phyloP scores from a whole-genome alignment of 2,329 filamentous ascomycete genomes.

The Xylaria multiplex region DNA sequence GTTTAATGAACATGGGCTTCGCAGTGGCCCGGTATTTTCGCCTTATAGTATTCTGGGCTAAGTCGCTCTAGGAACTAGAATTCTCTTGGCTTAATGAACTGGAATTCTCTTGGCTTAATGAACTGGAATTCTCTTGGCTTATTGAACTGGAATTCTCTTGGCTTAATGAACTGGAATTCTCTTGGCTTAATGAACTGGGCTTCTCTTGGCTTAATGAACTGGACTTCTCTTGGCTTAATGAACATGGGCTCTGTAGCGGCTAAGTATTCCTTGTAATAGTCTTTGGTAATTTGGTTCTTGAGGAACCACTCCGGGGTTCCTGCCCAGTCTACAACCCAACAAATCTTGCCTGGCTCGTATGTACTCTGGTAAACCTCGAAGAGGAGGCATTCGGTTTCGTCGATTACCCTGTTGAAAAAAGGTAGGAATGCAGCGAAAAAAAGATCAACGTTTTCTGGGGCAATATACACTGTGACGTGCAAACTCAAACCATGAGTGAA shows the following conservation, averaged over 20 bases:
- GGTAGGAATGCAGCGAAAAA: slow-evolving; percentile 49
- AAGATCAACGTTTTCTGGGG: slow-evolving; percentile 38
- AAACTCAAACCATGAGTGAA: slow-evolving; percentile 37
- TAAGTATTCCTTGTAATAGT: slow-evolving; percentile 55
- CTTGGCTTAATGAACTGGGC: too few relatives aligned
- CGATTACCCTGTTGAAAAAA: slow-evolving; percentile 52
- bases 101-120: slow-evolving; percentile 47
- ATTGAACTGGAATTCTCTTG: slow-evolving; percentile 41
- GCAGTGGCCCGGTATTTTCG: slow-evolving; percentile 50
- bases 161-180: slow-evolving; percentile 44
- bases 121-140: slow-evolving; percentile 37
- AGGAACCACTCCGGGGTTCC: slow-evolving; percentile 46
- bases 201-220: slow-evolving; percentile 36
- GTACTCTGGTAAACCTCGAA: slow-evolving; percentile 54
- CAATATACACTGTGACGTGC: slow-evolving; percentile 42
- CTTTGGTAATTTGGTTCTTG: slow-evolving; percentile 50
- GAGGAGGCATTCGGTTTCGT: slow-evolving; percentile 55
- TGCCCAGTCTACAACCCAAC: slow-evolving; percentile 54
- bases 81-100: slow-evolving; percentile 50
- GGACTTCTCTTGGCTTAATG: slow-evolving; percentile 50
- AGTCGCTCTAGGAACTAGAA: too few relatives aligned
- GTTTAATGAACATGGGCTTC: slow-evolving; percentile 53
- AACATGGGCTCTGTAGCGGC: slow-evolving; percentile 52
- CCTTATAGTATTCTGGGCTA: slow-evolving; percentile 51
- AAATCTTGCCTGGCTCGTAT: slow-evolving; percentile 49